Evolutionary conservation across 164 flowering plant species (phyloP), one percentile per base, ranked within the genome.

Genomic region (Chimonanthus salicifolius): DNA sequence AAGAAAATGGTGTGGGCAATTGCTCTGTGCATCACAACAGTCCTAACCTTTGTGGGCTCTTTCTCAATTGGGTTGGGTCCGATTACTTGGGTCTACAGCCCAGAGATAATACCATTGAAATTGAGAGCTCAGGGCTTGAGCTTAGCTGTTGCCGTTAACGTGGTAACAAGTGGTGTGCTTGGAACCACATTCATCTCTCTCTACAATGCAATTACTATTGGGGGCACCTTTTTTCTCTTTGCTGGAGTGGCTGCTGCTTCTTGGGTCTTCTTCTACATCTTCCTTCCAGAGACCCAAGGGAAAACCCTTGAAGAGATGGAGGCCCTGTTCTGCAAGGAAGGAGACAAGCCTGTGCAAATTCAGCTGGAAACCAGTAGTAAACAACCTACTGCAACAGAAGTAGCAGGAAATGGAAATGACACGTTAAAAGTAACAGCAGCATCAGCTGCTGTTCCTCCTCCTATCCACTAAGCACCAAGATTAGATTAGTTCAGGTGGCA

Each of bases 31-130:
- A 74, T 88, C 15, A 1, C 78, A 3, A 74, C 72, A 71, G 84
- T 86, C 1, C 33, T 87, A 54, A 11, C 82, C 1, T 85, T 46
- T 78, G 88, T 88, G 0, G 82, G 86, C 16, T 43, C 73, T 6
- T 91, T 89, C 78, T 88, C 94, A 0, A 88, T 89, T 4, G 94
- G 93, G n/a, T 7, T 87, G 83, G 96, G 96, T 0, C 96, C 96
- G 7, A 82, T 91, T 50, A 70, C 92, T 5, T 89, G 94, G 92
- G 94, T 91, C 3, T 89, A 89, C 70, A 83, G 85, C 64, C 85
- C 92, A 0, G 94, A 91, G 84, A 81, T 91, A 15, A 86, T 86
- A 63, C 94, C 92, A 45, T 67, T 88, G 80, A 78, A 77, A 73
- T 78, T 89, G 3, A 81, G 96, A 1, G 92, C 90, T 0, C 90